Evolutionary conservation across 306 rosid species (phyloP).

Genomic region (Trichosanthes truncata): DNA sequence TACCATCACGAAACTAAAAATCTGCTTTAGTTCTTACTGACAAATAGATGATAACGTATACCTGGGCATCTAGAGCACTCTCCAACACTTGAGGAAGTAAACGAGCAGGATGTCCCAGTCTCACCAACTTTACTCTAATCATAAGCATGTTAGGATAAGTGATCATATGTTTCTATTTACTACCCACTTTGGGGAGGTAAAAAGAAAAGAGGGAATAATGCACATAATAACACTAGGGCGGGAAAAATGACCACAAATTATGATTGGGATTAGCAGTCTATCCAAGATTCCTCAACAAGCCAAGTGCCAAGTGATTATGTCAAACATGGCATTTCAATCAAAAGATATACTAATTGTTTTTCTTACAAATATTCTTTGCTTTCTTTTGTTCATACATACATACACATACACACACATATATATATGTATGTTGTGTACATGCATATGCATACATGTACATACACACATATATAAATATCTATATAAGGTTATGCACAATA

Average conservation of each 20-base stretch:
- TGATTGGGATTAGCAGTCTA: not conserved
- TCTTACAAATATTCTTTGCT: not conserved
- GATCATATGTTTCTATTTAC: not conserved
- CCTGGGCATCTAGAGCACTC: constrained; percentile 97
- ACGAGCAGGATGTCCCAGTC: constrained; percentile 98
- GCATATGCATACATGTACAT: not conserved
- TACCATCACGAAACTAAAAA: not conserved
- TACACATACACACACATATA: not conserved
- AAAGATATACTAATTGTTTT: not conserved
- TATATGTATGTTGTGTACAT: not conserved
- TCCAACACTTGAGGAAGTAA: constrained; percentile 96
- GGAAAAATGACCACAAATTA: not conserved
- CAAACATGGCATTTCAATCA: not conserved
- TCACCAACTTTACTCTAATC: constrained; percentile 83
- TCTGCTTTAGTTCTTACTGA: not conserved
- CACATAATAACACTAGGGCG: not conserved
- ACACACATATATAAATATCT: not conserved
- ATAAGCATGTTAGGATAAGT: constrained; percentile 16
- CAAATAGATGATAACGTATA: constrained; percentile 11
- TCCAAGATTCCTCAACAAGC: not conserved
- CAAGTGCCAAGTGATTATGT: not conserved
- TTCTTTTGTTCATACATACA: not conserved
- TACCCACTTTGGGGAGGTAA: constrained; percentile 14
- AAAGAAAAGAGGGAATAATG: not conserved
- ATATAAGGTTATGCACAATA: not conserved